These are phyloP conservation scores for Davidsoniella neocaledoniae DNA, from an alignment of 2,329 filamentous ascomycete species.

Conservation along the genomic window DNA sequence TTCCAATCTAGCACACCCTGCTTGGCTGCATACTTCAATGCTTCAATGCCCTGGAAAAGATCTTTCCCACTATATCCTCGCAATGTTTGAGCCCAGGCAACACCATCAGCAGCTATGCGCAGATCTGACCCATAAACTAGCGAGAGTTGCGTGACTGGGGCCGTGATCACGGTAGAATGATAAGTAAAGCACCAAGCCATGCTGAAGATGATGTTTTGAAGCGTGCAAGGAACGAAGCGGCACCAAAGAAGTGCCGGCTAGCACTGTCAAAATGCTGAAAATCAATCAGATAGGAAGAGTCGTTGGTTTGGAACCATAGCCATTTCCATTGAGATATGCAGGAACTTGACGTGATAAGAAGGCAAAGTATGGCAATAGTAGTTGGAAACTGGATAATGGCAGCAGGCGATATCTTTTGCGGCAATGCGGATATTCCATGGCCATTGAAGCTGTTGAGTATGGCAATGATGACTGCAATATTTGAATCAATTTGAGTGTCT, in stretches of 20 bases:
- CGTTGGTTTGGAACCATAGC: slow-evolving; percentile 18
- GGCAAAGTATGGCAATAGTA: slow-evolving; percentile 16
- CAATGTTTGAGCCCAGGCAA: slow-evolving; percentile 1
- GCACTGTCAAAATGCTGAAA: slow-evolving; percentile 19
- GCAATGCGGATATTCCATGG: slow-evolving; percentile 14
- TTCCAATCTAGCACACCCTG: not conserved
- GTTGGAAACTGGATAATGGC: slow-evolving; percentile 18
- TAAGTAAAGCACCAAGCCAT: slow-evolving; percentile 15
- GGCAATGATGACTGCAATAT: slow-evolving; percentile 5
- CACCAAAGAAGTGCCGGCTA: slow-evolving; percentile 15
- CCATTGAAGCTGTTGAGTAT: slow-evolving; percentile 14
- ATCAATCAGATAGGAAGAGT: slow-evolving; percentile 16
- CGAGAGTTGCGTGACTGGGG: slow-evolving; percentile 11
- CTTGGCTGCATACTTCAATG: not conserved
- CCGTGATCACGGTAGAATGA: slow-evolving; percentile 14
- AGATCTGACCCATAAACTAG: slow-evolving; percentile 5
- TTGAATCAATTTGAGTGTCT: not conserved
- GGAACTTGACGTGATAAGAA: slow-evolving; percentile 17
- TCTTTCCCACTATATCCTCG: not conserved
- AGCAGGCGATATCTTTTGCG: slow-evolving; percentile 17
- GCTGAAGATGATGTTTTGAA: slow-evolving; percentile 16
- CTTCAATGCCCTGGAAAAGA: not conserved
- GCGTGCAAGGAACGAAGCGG: slow-evolving; percentile 14
- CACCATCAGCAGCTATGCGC: not conserved
- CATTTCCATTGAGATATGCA: slow-evolving; percentile 20